Conservation (phyloP, 129 eudicot genomes). For the Flaveria linearis region DNA sequence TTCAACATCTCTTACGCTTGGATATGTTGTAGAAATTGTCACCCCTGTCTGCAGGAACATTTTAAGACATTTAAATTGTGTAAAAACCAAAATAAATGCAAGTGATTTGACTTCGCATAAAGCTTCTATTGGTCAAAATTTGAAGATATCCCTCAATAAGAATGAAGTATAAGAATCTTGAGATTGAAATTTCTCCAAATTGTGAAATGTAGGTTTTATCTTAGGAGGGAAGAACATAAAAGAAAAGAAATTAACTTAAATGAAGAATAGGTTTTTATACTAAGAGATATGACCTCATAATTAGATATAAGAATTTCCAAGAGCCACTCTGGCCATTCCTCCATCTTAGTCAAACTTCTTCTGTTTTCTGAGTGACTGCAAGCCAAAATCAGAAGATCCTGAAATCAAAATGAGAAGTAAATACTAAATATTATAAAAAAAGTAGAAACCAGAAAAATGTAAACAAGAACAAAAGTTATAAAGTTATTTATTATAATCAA, state of each 20-base stretch:
- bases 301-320: slow-evolving; percentile 92
- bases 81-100: slow-evolving; percentile 1
- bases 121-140: background rate
- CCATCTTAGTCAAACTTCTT: slow-evolving; percentile 75
- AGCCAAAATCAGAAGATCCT: slow-evolving; percentile 99
- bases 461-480: slow-evolving; percentile 2
- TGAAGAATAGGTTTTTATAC: background rate
- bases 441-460: slow-evolving; percentile 10
- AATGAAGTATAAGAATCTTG: slow-evolving; percentile 11
- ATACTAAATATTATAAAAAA: slow-evolving; percentile 30
- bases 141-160: background rate
- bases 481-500: background rate
- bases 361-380: slow-evolving; percentile 91
- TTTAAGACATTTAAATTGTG: slow-evolving; percentile 3
- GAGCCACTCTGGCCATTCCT: slow-evolving; percentile 99
- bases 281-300: slow-evolving; percentile 62
- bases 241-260: background rate
- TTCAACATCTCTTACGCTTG: slow-evolving; percentile 73
- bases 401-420: slow-evolving; percentile 51
- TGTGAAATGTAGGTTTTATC: background rate
- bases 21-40: slow-evolving; percentile 38
- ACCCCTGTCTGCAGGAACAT: slow-evolving; percentile 51
- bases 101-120: slow-evolving; percentile 1
- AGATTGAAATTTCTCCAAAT: slow-evolving; percentile 8
- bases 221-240: background rate